Evolutionary conservation across 192 early-diverging fungal species (phyloP).

Genomic region (Coemansia furcata): DNA sequence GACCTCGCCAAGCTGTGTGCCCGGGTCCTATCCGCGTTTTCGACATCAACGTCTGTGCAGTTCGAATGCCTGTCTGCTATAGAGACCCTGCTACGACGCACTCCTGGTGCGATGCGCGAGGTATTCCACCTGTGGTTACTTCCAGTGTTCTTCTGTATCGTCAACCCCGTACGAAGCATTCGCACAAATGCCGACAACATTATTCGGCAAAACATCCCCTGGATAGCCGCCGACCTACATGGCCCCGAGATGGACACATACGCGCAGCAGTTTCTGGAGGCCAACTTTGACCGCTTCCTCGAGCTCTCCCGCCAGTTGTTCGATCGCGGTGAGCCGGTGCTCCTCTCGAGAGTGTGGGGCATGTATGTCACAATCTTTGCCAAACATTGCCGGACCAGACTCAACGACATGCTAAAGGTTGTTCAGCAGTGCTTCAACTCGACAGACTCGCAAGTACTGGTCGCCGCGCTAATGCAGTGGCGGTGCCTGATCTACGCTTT

Average conservation of each 20-base stretch:
- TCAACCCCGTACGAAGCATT: constrained; percentile 38
- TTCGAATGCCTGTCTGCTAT: constrained; percentile 42
- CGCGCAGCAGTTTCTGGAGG: constrained; percentile 16
- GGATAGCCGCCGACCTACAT: constrained; percentile 44
- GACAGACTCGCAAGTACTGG: constrained; percentile 15
- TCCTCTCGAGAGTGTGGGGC: constrained; percentile 42
- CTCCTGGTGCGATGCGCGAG: constrained; percentile 24
- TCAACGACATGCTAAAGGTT: constrained; percentile 28
- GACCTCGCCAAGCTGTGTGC: constrained; percentile 14
- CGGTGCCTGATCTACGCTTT: constrained; percentile 52
- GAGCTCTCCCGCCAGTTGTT: constrained; percentile 14
- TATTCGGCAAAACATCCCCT: constrained; percentile 44
- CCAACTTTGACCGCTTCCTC: constrained; percentile 17
- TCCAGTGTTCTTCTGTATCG: constrained; percentile 33
- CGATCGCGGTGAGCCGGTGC: constrained; percentile 19
- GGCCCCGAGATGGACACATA: constrained; percentile 21
- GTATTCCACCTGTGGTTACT: constrained; percentile 33
- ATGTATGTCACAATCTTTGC: constrained; percentile 41
- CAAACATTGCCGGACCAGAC: constrained; percentile 15
- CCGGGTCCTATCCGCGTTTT: constrained; percentile 10
- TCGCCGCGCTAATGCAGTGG: constrained; percentile 46
- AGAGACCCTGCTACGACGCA: constrained; percentile 33
- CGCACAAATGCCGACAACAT: constrained; percentile 42
- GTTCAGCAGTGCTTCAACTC: constrained; percentile 46
- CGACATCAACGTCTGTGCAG: constrained; percentile 24